Conservation (phyloP, 805 yeast species). For the Brettanomyces naardenensis region DNA sequence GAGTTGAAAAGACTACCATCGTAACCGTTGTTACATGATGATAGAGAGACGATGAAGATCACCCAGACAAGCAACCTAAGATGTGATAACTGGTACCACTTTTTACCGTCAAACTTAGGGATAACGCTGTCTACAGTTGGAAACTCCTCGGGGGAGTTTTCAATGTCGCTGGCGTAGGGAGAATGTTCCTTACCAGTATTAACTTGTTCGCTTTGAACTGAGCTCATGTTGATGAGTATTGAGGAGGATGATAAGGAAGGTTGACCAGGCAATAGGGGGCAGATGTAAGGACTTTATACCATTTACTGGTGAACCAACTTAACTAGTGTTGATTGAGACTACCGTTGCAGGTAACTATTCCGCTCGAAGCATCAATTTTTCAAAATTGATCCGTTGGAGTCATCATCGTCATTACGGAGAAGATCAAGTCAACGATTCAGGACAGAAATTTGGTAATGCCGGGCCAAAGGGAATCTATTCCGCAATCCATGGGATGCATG, state of each 20-base stretch:
- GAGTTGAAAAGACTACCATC: constrained; percentile 46
- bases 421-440: no score
- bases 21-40: constrained; percentile 25
- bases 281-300: background rate
- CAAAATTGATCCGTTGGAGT: no score
- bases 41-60: constrained; percentile 4
- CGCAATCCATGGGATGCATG: no score
- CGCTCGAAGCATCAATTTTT: no score
- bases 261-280: background rate
- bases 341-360: no score
- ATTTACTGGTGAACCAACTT: no score
- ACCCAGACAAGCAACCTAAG: background rate
- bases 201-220: background rate
- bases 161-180: no score
- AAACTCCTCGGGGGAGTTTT: background rate
- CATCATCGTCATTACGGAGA: no score
- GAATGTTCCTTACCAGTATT: no score
- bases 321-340: no score
- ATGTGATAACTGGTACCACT: constrained; percentile 3
- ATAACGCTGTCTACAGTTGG: constrained; percentile 1
- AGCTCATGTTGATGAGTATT: background rate
- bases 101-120: constrained; percentile 2
- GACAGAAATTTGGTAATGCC: no score
- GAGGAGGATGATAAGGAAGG: background rate
- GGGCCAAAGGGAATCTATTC: no score